Base-by-base conservation (phyloP, 768 basidiomycete species). In the Hygrocybe punicea region DNA sequence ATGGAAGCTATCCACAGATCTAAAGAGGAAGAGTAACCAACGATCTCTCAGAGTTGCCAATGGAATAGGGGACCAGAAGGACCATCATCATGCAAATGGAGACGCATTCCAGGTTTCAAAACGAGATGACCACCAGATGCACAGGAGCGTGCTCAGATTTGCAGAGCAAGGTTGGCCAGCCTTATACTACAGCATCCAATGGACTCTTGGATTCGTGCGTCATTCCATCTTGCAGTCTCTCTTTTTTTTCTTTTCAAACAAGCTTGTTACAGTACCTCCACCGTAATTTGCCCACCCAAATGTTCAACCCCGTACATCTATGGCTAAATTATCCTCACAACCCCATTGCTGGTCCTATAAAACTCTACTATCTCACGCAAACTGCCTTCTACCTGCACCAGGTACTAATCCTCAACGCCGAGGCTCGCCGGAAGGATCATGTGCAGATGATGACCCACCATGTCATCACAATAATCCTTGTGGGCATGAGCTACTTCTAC, bases 371-470 rank as follows among this genome's bases (percentile, higher is more conserved):
- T 68, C 83, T 94, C 24, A 80, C 79, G 19, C 91, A 94, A 71
- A 82, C 82, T 25, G 89, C 91, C 37, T 94, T 94, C 73, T 99
- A 97, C 75, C 72, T 88, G 52, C 94, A 98, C 68, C 93, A 95
- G 71, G 79, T 97, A 10, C 77, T 98, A 59, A 86, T 96, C 57
- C 81, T 99, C 70, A 92, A 98, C 71, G 87, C 94, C 24, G 97
- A 99, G 71, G 93, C 86, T 37, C 82, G 85, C 54, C 80, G 97
- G 56, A 93, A 92, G 69, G 97, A 99, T 71, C 93, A 98, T 71
- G 76, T 78, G 64, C 96, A 98, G 73, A 98, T 98, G 96, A 89
- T 98, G 82, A 76, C 86, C 23, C 97, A 99, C 75, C 97, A 99
- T 69, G 68, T 96, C 63, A 88, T 98, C 62, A 96, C 94, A 11